Conservation (phyloP, 768 basidiomycete genomes). For the Dioszegia aurantiaca region DNA sequence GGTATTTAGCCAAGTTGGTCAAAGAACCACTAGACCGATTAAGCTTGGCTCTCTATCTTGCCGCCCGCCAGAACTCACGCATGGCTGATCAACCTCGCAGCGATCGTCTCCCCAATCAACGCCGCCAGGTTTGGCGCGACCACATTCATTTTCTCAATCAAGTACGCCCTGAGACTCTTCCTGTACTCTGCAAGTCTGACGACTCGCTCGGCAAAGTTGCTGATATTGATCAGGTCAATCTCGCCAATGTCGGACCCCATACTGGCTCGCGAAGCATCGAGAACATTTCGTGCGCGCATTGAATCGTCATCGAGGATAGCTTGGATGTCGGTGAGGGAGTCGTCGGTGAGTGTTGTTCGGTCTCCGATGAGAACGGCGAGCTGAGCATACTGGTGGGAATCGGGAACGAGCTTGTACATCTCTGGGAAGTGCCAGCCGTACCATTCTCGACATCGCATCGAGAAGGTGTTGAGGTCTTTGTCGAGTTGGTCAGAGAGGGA, state of each 20-base stretch:
- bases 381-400: constrained; percentile 84
- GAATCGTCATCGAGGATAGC: constrained; percentile 77
- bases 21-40: constrained; percentile 64
- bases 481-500: constrained; percentile 96
- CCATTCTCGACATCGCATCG: constrained; percentile 98
- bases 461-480: constrained; percentile 98
- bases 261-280: constrained; percentile 88
- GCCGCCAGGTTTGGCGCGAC: constrained; percentile 92
- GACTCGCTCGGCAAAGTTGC: constrained; percentile 82
- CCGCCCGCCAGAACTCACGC: constrained; percentile 55
- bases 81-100: constrained; percentile 88
- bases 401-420: constrained; percentile 84
- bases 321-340: constrained; percentile 74
- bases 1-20: constrained; percentile 96
- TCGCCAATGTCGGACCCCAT: constrained; percentile 91
- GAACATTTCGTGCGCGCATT: constrained; percentile 83
- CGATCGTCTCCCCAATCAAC: constrained; percentile 85
- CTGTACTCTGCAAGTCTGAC: constrained; percentile 91
- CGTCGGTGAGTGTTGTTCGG: constrained; percentile 67
- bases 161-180: constrained; percentile 78
- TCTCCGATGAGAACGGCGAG: constrained; percentile 82
- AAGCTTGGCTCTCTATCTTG: background rate
- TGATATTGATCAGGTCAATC: constrained; percentile 94
- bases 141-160: constrained; percentile 95
- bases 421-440: constrained; percentile 99